Conservation (phyloP, 1,139 yeast species). For the Blastobotrys raffinosifermentans region DNA sequence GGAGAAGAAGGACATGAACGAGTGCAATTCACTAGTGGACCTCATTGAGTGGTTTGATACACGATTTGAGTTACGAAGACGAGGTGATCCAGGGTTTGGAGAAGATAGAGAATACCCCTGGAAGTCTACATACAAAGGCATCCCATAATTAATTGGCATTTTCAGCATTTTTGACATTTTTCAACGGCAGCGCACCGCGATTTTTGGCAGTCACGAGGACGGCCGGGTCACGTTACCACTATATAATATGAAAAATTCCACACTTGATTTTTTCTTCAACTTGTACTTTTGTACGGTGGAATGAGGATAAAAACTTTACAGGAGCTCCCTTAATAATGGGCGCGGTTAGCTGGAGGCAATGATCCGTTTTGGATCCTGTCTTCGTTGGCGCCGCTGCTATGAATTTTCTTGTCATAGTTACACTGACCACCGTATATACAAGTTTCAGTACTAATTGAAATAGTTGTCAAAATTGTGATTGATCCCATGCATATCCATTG, state of each 20-base stretch:
- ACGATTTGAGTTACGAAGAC: constrained; percentile 58
- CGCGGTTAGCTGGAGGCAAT: constrained; percentile 7
- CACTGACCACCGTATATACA: constrained; percentile 46
- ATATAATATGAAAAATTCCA: too few relatives aligned
- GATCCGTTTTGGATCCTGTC: constrained; percentile 29
- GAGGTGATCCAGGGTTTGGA: constrained; percentile 66
- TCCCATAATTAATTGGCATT: too few relatives aligned
- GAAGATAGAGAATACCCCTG: constrained; percentile 51
- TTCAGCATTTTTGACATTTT: too few relatives aligned
- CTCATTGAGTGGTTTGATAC: constrained; percentile 78
- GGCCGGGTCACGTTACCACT: too few relatives aligned
- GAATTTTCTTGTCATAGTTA: constrained; percentile 47
- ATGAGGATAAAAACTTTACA: constrained; percentile 17
- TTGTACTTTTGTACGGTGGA: too few relatives aligned
- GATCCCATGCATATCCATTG: too few relatives aligned
- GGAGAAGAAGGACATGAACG: constrained; percentile 60
- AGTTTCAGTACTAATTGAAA: too few relatives aligned
- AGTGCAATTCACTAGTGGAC: constrained; percentile 49
- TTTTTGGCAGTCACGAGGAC: too few relatives aligned
- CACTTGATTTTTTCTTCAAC: too few relatives aligned
- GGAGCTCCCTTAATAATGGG: constrained; percentile 13
- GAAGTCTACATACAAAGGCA: constrained; percentile 29
- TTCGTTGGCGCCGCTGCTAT: constrained; percentile 22
- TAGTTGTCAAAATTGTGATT: too few relatives aligned
- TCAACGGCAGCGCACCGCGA: too few relatives aligned